Evolutionary conservation across 2,329 filamentous ascomycete species (phyloP), one percentile per base, ranked within the genome.

Genomic region (Aspergillus persii): DNA sequence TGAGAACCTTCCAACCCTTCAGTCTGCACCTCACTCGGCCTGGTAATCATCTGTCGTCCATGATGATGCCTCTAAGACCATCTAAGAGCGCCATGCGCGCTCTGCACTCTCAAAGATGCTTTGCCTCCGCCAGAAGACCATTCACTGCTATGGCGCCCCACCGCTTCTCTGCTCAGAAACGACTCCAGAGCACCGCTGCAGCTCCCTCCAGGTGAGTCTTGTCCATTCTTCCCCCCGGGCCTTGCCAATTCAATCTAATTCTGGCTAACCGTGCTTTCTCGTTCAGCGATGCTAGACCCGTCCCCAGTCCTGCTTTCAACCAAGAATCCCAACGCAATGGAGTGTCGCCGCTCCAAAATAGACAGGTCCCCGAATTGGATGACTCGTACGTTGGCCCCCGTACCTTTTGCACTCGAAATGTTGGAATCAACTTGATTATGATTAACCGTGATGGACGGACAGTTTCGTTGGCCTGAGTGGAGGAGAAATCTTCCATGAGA

Each of bases 401-500:
- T 30, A 30, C 9, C 27, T 4, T 18, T 27, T 8, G 18, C 30
- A n/a, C 8, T 23, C 29, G 11, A 12, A 31, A 9, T 18, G 26
- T 8, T 48, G n/a, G 36, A 41, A 41, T 8, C 6, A 29, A 7
- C 51, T 27, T 30, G 15, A n/a, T 53, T 46, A n/a, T 53, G 30
- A 33, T 44, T 46, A 30, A 29, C 12, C 23, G 31, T 11, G n/a
- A 8, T 49, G 9, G 12, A 39, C 31, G 54, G 54, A 57, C 66
- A 91, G 89, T 61, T 96, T 98, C 77, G 92, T 98, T 72, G 94
- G 94, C 64, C 94, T 93, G 84, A 96, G 87, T 53, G 94, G 95
- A 73, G 95, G 95, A 73, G 89, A 97, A 78, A 97, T 98, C 69
- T 96, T 98, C 79, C 93, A 98, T 77, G 94, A 98, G 80, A 98